Conservation (phyloP, 495 filamentous ascomycete species). For the Hypoxylon crocopeplum region DNA sequence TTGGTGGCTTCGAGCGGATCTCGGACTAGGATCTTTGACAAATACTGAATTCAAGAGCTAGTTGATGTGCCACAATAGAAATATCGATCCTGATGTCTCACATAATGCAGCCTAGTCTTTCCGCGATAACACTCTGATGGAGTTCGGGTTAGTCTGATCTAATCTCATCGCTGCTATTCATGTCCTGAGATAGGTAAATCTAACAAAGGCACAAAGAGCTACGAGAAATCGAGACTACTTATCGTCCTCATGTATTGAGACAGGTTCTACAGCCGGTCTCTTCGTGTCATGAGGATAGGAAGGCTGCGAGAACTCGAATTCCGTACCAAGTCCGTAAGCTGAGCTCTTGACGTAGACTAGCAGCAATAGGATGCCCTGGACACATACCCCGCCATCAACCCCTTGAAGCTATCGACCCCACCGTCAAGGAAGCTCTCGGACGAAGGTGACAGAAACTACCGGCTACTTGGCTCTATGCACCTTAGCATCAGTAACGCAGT, state of each 20-base stretch:
- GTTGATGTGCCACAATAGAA: conserved; percentile 7
- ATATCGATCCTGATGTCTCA: conserved; percentile 18
- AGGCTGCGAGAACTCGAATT: conserved; percentile 14
- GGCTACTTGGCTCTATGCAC: too few relatives aligned
- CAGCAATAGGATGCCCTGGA: neutral
- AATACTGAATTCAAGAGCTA: conserved; percentile 12
- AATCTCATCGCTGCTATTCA: too few relatives aligned
- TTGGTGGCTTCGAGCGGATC: conserved; percentile 30
- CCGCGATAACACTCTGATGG: neutral
- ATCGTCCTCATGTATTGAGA: too few relatives aligned
- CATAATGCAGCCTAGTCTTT: neutral
- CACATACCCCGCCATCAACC: conserved; percentile 23
- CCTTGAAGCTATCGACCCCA: conserved; percentile 30
- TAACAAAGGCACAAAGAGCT: too few relatives aligned
- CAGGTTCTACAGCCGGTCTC: too few relatives aligned
- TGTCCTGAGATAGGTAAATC: too few relatives aligned
- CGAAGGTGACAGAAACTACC: too few relatives aligned
- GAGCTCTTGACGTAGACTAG: conserved; percentile 30
- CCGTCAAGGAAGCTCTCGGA: conserved; percentile 17
- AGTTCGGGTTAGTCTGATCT: conserved; percentile 1
- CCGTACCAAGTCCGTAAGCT: conserved; percentile 11
- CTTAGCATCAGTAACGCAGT: neutral
- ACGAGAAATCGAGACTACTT: too few relatives aligned
- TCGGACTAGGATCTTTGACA: conserved; percentile 36
- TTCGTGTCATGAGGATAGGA: conserved; percentile 1